Conservation (phyloP, 1,284 basidiomycete genomes). For the Cutaneotrichosporon sp. region DNA sequence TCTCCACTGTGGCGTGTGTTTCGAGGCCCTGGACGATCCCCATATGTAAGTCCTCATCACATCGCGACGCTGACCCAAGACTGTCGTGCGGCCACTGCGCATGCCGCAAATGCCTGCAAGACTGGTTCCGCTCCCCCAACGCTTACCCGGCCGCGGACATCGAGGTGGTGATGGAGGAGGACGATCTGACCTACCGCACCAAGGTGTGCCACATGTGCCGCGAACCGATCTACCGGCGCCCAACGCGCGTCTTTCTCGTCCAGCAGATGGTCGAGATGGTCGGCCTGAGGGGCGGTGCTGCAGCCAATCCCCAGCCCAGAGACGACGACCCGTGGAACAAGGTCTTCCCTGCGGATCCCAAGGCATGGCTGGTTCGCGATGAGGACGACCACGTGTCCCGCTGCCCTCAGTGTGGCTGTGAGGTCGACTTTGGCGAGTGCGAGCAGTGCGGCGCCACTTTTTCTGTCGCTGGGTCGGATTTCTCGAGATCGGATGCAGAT, state of each 20-base stretch:
- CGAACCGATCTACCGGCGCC: constrained; percentile 33
- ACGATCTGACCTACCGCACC: constrained; percentile 33
- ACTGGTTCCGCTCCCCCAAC: constrained; percentile 42
- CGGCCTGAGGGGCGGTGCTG: constrained; percentile 18
- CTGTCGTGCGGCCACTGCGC: constrained; percentile 46
- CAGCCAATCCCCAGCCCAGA: not conserved
- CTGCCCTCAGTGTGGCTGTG: constrained; percentile 36
- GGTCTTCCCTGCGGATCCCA: constrained; percentile 28
- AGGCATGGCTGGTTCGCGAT: constrained; percentile 30
- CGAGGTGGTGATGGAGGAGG: constrained; percentile 15
- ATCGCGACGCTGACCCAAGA: constrained; percentile 20
- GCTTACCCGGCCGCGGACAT: constrained; percentile 29
- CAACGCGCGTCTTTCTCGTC: constrained; percentile 36
- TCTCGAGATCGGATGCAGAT: not conserved
- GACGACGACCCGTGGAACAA: constrained; percentile 31
- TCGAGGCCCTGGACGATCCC: constrained; percentile 40
- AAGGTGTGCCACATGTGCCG: constrained; percentile 47
- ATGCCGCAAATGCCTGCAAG: constrained; percentile 37
- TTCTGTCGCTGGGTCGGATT: constrained; percentile 21
- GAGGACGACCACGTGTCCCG: constrained; percentile 25
- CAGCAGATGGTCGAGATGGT: constrained; percentile 34
- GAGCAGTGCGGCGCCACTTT: constrained; percentile 30
- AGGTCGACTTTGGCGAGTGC: constrained; percentile 35
- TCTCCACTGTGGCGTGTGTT: constrained; percentile 40
- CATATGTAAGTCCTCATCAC: constrained; percentile 36